phyloP scores from a whole-genome alignment of 345 rosid species.

The Lepidium sativum region DNA sequence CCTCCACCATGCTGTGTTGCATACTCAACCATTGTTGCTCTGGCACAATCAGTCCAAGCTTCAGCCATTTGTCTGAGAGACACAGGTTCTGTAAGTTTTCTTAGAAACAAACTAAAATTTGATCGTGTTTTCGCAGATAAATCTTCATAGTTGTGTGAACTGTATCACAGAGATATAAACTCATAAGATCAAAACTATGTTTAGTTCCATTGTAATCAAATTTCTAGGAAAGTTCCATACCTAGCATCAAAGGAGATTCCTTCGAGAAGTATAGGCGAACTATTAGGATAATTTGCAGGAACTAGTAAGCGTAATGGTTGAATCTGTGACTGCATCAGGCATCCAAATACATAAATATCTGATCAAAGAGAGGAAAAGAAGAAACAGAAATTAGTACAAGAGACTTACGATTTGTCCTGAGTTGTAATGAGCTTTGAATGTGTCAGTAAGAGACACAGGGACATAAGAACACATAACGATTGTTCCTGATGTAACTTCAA shows the following conservation, averaged over 20 bases:
- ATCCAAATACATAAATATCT: background rate
- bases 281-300: constrained; percentile 56
- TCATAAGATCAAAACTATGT: background rate
- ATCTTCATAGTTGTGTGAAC: constrained; percentile 44
- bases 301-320: constrained; percentile 64
- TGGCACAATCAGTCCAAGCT: constrained; percentile 59
- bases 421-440: constrained; percentile 39
- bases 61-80: constrained; percentile 54
- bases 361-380: background rate
- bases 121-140: constrained; percentile 45
- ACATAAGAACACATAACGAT: constrained; percentile 54
- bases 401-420: constrained; percentile 49
- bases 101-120: constrained; percentile 42
- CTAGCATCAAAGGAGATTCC: constrained; percentile 47
- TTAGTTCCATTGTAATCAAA: background rate
- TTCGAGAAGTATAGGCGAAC: constrained; percentile 57
- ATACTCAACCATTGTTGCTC: constrained; percentile 45
- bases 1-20: constrained; percentile 52
- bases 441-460: constrained; percentile 57
- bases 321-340: constrained; percentile 51
- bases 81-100: constrained; percentile 43
- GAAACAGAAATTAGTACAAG: background rate
- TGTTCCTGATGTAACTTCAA: constrained; percentile 29
- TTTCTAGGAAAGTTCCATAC: constrained; percentile 23
- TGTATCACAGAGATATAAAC: constrained; percentile 11